phyloP scores from a whole-genome alignment of 2,329 filamentous ascomycete genomes.

The Alternaria arbusti region DNA sequence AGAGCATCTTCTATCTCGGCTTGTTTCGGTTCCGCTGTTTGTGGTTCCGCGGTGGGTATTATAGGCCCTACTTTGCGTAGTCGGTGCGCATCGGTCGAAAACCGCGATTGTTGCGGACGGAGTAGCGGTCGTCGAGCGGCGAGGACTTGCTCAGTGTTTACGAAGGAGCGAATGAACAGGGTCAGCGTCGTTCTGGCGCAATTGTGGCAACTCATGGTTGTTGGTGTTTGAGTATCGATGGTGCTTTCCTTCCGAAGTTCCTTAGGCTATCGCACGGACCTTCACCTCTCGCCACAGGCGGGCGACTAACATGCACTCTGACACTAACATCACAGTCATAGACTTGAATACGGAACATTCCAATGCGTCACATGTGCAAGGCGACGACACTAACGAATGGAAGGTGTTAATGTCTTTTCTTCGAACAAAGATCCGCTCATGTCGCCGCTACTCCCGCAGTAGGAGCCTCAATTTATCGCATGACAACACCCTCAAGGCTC shows the following conservation, averaged over 20 bases:
- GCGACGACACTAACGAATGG: background rate
- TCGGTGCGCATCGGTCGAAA: constrained; percentile 18
- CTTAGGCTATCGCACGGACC: constrained; percentile 22
- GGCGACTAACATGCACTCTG: background rate
- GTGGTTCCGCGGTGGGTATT: background rate
- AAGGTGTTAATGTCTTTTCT: background rate
- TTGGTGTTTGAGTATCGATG: background rate
- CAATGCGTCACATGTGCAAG: background rate
- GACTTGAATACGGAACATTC: background rate
- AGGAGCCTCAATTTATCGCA: background rate
- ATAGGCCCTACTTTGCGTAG: background rate
- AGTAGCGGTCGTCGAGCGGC: constrained; percentile 7
- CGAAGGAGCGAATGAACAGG: constrained; percentile 29
- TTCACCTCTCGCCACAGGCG: background rate
- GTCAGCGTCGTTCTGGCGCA: constrained; percentile 32
- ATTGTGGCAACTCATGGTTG: constrained; percentile 37
- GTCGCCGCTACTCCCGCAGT: background rate
- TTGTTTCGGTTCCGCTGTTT: background rate
- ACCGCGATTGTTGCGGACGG: constrained; percentile 18
- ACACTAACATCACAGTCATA: background rate
- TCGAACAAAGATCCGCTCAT: background rate
- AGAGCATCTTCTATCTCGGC: constrained; percentile 26
- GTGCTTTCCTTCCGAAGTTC: constrained; percentile 8
- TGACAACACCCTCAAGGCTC: background rate
- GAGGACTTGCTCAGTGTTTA: constrained; percentile 1